These are phyloP conservation scores for Fusarium sp. DNA, from an alignment of 2,329 filamentous ascomycete species.

Conservation along the genomic window DNA sequence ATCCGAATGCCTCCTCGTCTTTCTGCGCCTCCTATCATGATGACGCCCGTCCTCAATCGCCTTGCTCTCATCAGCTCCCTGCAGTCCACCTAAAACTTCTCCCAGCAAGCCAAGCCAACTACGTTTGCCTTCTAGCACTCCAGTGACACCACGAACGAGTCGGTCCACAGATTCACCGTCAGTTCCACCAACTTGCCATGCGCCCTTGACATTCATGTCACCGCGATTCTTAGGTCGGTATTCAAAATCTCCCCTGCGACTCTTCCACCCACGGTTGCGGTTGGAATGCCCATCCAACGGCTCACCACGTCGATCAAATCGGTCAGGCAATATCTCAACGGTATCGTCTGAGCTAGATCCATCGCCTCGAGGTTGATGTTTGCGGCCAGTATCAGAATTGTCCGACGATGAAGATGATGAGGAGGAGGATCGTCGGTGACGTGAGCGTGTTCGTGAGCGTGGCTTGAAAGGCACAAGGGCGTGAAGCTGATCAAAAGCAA, in stretches of 20 bases:
- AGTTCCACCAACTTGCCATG: constrained; percentile 60
- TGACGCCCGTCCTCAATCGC: constrained; percentile 33
- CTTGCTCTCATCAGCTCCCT: constrained; percentile 13
- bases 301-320: constrained; percentile 59
- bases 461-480: constrained; percentile 29
- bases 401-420: constrained; percentile 52
- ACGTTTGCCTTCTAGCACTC: constrained; percentile 46
- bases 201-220: constrained; percentile 54
- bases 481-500: constrained; percentile 33
- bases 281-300: constrained; percentile 49
- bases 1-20: constrained; percentile 22
- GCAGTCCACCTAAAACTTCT: constrained; percentile 45
- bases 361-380: constrained; percentile 27
- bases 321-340: constrained; percentile 59
- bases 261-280: constrained; percentile 46
- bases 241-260: constrained; percentile 57
- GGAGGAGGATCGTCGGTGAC: constrained; percentile 37
- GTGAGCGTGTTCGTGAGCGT: constrained; percentile 14
- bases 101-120: constrained; percentile 49
- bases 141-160: constrained; percentile 43
- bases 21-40: constrained; percentile 28
- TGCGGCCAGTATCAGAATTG: constrained; percentile 42
- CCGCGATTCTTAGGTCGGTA: constrained; percentile 49
- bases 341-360: constrained; percentile 48
- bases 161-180: constrained; percentile 56